phyloP scores from a whole-genome alignment of 192 early-diverging fungal species.

The Coemansia sp. region DNA sequence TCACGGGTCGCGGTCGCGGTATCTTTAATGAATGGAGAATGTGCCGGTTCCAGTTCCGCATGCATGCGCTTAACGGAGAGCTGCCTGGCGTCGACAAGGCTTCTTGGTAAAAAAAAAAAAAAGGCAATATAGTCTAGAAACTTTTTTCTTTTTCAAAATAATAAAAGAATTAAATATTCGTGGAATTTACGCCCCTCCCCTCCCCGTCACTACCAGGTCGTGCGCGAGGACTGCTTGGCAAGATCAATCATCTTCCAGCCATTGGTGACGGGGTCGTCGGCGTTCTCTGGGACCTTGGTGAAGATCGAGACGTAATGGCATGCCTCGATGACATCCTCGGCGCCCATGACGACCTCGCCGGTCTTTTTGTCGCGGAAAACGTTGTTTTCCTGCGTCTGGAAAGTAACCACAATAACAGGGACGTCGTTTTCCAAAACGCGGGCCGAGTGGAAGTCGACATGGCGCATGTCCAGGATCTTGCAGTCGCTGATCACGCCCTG shows the following conservation, averaged over 20 bases:
- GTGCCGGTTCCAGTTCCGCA: constrained; percentile 75
- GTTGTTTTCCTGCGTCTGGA: constrained; percentile 91
- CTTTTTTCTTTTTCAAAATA: neutral
- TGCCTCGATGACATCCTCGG: constrained; percentile 85
- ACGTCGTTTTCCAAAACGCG: constrained; percentile 92
- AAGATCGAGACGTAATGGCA: constrained; percentile 86
- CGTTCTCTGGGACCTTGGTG: constrained; percentile 78
- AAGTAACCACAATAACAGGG: constrained; percentile 84
- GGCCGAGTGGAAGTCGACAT: constrained; percentile 85
- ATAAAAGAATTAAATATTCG: neutral
- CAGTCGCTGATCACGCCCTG: constrained; percentile 91
- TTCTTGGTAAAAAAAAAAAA: constrained; percentile 59
- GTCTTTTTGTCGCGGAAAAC: constrained; percentile 84
- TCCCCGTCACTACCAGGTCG: constrained; percentile 38
- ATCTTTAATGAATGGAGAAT: constrained; percentile 71
- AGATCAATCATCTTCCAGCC: constrained; percentile 94
- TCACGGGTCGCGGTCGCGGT: constrained; percentile 74
- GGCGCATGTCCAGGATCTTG: constrained; percentile 88
- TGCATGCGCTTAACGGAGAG: constrained; percentile 74
- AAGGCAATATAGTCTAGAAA: constrained; percentile 12
- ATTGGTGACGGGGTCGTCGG: constrained; percentile 75
- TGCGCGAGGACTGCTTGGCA: constrained; percentile 65
- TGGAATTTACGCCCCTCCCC: too few species aligned
- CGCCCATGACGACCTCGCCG: constrained; percentile 81
- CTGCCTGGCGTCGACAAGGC: constrained; percentile 78